Evolutionary conservation across 2,329 filamentous ascomycete genomes (phyloP).

Genomic region (Periconia digitata): DNA sequence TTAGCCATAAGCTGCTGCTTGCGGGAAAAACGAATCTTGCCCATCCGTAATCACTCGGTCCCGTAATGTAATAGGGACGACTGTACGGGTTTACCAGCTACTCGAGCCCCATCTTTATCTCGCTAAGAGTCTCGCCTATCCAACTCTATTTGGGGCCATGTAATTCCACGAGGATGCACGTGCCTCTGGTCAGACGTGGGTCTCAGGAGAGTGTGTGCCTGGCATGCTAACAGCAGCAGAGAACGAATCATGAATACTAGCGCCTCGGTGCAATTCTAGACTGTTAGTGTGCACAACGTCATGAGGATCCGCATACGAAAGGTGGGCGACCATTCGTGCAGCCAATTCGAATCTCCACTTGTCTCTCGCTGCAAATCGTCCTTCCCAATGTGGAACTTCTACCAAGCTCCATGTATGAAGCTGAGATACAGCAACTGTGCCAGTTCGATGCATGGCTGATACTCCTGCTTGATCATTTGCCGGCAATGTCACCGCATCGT

Average conservation of each 20-base stretch:
- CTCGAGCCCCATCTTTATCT: not conserved
- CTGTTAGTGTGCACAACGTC: not conserved
- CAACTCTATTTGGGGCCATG: slow-evolving; percentile 1
- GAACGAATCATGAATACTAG: not conserved
- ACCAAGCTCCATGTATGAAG: not conserved
- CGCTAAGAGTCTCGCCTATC: not conserved
- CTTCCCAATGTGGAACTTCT: not conserved
- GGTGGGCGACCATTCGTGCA: not conserved
- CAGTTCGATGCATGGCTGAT: not conserved
- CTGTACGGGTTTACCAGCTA: no score
- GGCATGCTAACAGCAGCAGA: not conserved
- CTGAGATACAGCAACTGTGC: not conserved
- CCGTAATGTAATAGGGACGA: no score
- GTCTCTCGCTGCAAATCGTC: not conserved
- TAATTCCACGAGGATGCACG: not conserved
- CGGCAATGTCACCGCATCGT: not conserved
- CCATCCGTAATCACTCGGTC: no score
- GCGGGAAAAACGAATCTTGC: not conserved
- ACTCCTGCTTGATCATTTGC: not conserved
- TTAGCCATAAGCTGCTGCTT: not conserved
- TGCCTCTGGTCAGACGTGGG: not conserved
- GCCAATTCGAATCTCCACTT: not conserved
- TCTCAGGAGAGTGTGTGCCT: not conserved
- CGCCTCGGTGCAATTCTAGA: not conserved
- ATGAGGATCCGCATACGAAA: not conserved